Base-by-base conservation (phyloP, 2,329 filamentous ascomycete species). In the Ophiocordyceps camponoti-saundersi region DNA sequence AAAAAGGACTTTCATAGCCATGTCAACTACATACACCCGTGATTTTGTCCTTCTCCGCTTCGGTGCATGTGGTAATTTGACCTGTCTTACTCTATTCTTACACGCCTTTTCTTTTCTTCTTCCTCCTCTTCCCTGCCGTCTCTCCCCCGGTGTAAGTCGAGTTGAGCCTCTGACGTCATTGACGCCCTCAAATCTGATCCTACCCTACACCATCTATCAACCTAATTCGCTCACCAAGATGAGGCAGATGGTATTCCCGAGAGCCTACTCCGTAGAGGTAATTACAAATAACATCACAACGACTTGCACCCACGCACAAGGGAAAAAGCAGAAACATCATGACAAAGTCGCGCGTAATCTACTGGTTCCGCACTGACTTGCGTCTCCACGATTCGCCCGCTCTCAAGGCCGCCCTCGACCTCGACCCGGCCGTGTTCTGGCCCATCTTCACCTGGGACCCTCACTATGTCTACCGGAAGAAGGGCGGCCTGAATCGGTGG, bases 381-480 rank as follows among this genome's bases (percentile, higher is more conserved):
- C 78, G 84, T 20, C 72, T 89, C 2, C 82, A 88, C 62, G 84
- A 88, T 60, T 86, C 81, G 0, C 82, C 82, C 10, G 82, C 82
- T 1, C 66, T 89, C 23, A 72, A 79, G 58, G 81, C 82, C 2
- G 84, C 84, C 0, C 63, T 89, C 8, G 79, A 82, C 48, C 68
- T 88, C 7, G 69, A 82, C 0, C 81, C 83, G 1, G 72, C 73
- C 46, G 76, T 73, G 20, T 65, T 89, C 23, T 88, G 81, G 67
- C 83, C 82, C 1, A 73, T 88, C 43, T 89, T 84, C 71, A 85
- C 80, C 1, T 89, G 82, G 81, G 83, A 87, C 58, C 82, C 82
- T 48, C 81, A 88, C 59, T 88, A 88, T 57, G 81, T 88, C 23
- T 87, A 86, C 58, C 72, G 72, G 30, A 77, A 79, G 1, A 72